A percentile compares a stretch with the other conserved stretches of the same genome.
Conservation (phyloP, 495 filamentous ascomycete genomes). For the Neurospora sp. region DNA sequence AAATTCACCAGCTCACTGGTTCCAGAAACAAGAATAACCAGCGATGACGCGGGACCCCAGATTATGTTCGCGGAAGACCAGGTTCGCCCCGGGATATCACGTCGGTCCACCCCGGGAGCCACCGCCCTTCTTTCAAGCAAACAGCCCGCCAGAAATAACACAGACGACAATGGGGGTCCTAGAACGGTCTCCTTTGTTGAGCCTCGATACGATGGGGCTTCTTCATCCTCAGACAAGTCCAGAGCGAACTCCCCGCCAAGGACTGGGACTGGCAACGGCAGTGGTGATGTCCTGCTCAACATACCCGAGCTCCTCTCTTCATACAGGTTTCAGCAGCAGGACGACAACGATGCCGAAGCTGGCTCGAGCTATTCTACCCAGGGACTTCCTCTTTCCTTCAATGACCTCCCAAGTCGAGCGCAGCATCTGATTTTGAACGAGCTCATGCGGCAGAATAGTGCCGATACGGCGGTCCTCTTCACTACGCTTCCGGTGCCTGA, state of each 20-base stretch:
- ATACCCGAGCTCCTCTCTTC: slow-evolving; percentile 27
- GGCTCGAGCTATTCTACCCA: slow-evolving; percentile 53
- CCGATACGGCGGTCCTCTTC: slow-evolving; percentile 70
- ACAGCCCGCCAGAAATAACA: slow-evolving; percentile 49
- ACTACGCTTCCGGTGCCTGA: slow-evolving; percentile 70
- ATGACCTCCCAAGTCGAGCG: slow-evolving; percentile 71
- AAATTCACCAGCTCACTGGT: slow-evolving; percentile 66
- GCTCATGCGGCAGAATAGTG: slow-evolving; percentile 59
- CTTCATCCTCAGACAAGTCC: slow-evolving; percentile 14
- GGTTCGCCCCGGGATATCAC: slow-evolving; percentile 35
- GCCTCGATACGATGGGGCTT: slow-evolving; percentile 5
- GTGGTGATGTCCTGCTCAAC: slow-evolving; percentile 22
- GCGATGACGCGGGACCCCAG: slow-evolving; percentile 52
- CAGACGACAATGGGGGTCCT: slow-evolving; percentile 32
- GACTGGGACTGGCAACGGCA: neutral
- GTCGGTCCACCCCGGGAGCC: slow-evolving; percentile 33
- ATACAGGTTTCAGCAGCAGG: slow-evolving; percentile 7
- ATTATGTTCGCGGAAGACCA: slow-evolving; percentile 61
- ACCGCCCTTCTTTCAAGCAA: slow-evolving; percentile 47
- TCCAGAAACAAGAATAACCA: slow-evolving; percentile 58
- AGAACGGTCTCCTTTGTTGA: slow-evolving; percentile 64
- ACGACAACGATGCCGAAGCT: slow-evolving; percentile 11
- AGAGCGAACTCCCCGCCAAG: slow-evolving; percentile 22
- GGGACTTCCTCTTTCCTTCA: slow-evolving; percentile 63
- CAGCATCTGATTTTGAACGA: slow-evolving; percentile 84